Evolutionary conservation across 2,329 filamentous ascomycete species (phyloP), one percentile per base, ranked within the genome.

Genomic region (Cyphellophora attinorum): DNA sequence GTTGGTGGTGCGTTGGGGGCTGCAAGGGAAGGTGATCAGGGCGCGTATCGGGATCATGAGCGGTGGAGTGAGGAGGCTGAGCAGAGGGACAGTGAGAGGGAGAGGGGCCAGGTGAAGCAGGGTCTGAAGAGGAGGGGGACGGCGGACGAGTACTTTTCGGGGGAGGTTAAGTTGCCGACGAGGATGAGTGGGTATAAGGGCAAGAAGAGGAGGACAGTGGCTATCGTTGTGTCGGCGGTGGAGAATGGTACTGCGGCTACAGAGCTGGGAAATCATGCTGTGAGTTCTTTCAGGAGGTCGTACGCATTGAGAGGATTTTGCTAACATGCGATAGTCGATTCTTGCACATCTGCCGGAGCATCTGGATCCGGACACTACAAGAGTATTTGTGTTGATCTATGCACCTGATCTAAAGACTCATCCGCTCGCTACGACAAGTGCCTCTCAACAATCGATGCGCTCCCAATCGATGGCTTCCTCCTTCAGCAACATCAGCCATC

Each of bases 31-130:
- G 86, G 93, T 53, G 83, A 88, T 53, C 79, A 76, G 53, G 73
- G 76, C 42, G 81, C 81, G 33, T 91, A 81, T 56, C 79, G 77
- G 44, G 89, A 95, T 57, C 85, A 91, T 59, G 82, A 85, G 55
- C 78, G 85, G 34, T 95, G 89, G 89, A 86, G 81, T 11, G 86
- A 95, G 57, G 88, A 95, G 61, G 84, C 81, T 14, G 80, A 84
- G 49, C 72, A 81, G 31, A 76, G 81, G 47, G 61, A 60, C 37
- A 60, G 51, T 37, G 56, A 56, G 33, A 57, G 54, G 38, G 37
- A 42, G 12, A n/a, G n/a, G n/a, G n/a, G n/a, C n/a, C n/a, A n/a
- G n/a, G 31, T 40, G 11, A 40, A 38, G 19, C 36, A 41, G 29
- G 38, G 45, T 6, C 40, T 50, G 23, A 34, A 35, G 19, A 25